Conservation (phyloP, 2,329 filamentous ascomycete genomes). For the Arthrinium phaeospermum region DNA sequence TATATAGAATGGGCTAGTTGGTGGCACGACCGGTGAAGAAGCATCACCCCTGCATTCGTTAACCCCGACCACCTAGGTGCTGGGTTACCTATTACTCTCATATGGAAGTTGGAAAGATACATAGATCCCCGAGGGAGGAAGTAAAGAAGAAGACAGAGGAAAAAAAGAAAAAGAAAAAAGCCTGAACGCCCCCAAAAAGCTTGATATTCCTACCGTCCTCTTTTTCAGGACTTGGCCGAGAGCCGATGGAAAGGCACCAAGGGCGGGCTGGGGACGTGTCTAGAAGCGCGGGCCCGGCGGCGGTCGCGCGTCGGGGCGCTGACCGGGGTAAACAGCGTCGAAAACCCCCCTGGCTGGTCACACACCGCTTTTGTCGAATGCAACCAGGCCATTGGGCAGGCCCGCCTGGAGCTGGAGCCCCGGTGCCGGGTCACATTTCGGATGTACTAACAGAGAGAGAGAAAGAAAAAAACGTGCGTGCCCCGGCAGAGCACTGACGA, state of each 20-base stretch:
- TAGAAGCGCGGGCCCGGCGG: not conserved
- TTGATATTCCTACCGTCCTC: not conserved
- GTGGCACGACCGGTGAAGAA: not conserved
- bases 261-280: not conserved
- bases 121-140: not conserved
- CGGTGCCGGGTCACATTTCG: not conserved
- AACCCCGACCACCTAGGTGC: not conserved
- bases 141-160: not conserved
- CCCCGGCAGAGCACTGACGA: not conserved
- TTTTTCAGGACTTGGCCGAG: not conserved
- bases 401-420: not conserved
- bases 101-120: not conserved
- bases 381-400: not conserved
- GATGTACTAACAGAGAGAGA: not conserved
- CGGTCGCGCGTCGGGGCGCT: not conserved
- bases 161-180: not conserved
- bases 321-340: not conserved
- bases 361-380: constrained; percentile 15
- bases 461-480: not conserved
- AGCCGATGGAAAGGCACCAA: not conserved
- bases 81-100: not conserved
- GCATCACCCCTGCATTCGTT: not conserved
- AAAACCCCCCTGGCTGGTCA: not conserved
- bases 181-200: not conserved
- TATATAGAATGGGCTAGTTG: not conserved